Base-by-base conservation (phyloP, 176 grass and related monocot genomes). In the Zea luxurians region DNA sequence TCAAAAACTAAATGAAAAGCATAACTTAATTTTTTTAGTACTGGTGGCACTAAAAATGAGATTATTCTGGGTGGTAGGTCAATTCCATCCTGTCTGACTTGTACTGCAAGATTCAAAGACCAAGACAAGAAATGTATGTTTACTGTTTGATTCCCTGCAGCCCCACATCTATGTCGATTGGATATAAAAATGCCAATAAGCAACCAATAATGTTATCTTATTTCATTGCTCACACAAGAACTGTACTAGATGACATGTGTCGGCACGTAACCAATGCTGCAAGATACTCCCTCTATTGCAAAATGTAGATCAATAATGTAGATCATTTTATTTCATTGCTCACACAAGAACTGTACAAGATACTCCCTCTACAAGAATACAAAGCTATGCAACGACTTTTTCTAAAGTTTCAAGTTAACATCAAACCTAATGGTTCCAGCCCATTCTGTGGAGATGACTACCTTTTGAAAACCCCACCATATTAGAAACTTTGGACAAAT, bases 31-130 rank as follows among this genome's bases (percentile, higher is more conserved):
- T 55, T 64, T 64, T 75, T 79, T 10, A 37, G 60, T 41, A 73
- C 68, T 66, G 34, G 74, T 42, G 17, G 12, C 35, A 67, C 69
- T 48, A 48, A 63, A 74, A 50, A 80, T 57, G 17, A 58, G 13
- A 64, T 76, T 80, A 50, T 70, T 84, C 40, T 84, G 65, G 86
- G 77, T 84, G 71, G 64, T 58, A 80, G 64, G 86, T 84, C 86
- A 11, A 70, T 84, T 84, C 64, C 20, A 65, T 84, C 77, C 40
- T 59, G 65, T 84, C 64, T 70, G 46, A 71, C 70, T 80, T 75
- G 27, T 63, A 71, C 59, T 40, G 37, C 57, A 84, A 66, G 64
- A 76, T 84, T 84, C 76, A 42, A 76, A 70, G 63, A 61, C 62
- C 69, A 7, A 80, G 57, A 75, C 21, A 84, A 70, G 70, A 66